Base-by-base conservation (phyloP, 306 rosid genomes). In the Malus sieversii region DNA sequence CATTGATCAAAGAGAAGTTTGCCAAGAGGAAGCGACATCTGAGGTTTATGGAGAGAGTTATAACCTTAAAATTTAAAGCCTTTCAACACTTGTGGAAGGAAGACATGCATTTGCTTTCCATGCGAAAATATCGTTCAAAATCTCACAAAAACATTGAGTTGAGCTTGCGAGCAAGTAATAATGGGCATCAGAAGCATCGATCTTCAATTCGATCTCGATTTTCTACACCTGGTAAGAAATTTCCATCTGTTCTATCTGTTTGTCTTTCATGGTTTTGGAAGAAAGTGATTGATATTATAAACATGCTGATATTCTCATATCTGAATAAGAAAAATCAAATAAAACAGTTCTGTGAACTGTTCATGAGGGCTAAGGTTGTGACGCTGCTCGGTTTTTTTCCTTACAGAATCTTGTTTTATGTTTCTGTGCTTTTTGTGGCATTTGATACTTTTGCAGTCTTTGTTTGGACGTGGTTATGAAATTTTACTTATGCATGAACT, bases 71-170 rank as follows among this genome's bases (percentile, higher is more conserved):
- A 85, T 96, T 86, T 85, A 92, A 84, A 87, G 91, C 96, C 29
- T 85, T 86, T 82, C 92, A 82, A 70, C 96, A 86, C 68, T 65
- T 83, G 78, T 96, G 99, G 99, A 92, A 86, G 84, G 99, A 96
- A 84, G 89, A 91, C 72, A 57, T 86, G 90, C 87, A 84, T 20
- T 67, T 84, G 74, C 87, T 81, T 79, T 90, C 96, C 40, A 35
- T 86, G 19, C 85, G 78, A 80, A 92, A 91, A 81, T 83, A 80
- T 59, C 91, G 98, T 18, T 81, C 91, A 14, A 92, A 86, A 84
- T 85, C 92, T 75, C 93, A 85, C 68, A 96, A 88, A 81, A 96
- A 87, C 57, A 74, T 66, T 79, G 99, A 96, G 20, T 76, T 82
- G 52, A 80, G 93, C 80, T 78, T 86, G 78, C 90, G 97, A 72